phyloP scores from a whole-genome alignment of 768 basidiomycete genomes.

The Kwoniella botswanensis region DNA sequence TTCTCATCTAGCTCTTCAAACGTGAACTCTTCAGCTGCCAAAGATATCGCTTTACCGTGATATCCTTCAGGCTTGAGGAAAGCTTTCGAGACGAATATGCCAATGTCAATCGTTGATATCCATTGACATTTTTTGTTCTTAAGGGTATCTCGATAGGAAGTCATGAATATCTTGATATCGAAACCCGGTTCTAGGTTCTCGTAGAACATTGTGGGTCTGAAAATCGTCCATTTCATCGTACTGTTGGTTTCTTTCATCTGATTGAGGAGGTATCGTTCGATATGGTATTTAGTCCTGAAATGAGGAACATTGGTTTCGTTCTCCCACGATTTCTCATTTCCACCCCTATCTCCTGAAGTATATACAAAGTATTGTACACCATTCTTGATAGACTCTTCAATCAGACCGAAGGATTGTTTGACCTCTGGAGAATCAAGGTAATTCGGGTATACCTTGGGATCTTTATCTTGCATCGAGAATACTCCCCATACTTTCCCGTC shows the following conservation, averaged over 20 bases:
- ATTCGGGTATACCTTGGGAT: neutral
- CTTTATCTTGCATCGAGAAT: slow-evolving; percentile 16
- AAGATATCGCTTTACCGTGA: slow-evolving; percentile 4
- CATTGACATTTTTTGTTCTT: slow-evolving; percentile 1
- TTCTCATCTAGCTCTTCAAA: slow-evolving; percentile 1
- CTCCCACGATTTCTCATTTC: slow-evolving; percentile 5
- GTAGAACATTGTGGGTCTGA: slow-evolving; percentile 5
- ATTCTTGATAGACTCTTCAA: slow-evolving; percentile 17
- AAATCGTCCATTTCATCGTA: slow-evolving; percentile 14
- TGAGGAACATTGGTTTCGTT: slow-evolving; percentile 18
- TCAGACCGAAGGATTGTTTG: slow-evolving; percentile 12
- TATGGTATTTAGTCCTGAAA: slow-evolving; percentile 15
- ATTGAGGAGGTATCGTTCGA: slow-evolving; percentile 8
- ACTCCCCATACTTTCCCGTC: slow-evolving; percentile 20
- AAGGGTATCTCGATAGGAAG: slow-evolving; percentile 8
- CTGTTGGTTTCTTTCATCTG: neutral
- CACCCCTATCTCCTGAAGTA: slow-evolving; percentile 21
- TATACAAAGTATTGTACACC: slow-evolving; percentile 13
- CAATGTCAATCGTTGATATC: slow-evolving; percentile 10
- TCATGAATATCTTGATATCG: slow-evolving; percentile 9
- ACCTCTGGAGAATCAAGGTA: slow-evolving; percentile 1
- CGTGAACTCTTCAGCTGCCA: slow-evolving; percentile 17
- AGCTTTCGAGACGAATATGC: slow-evolving; percentile 10
- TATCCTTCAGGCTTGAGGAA: slow-evolving; percentile 9
- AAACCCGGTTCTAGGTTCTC: slow-evolving; percentile 3